phyloP scores from a whole-genome alignment of 2,329 filamentous ascomycete species.

The Cordyceps cicadae region DNA sequence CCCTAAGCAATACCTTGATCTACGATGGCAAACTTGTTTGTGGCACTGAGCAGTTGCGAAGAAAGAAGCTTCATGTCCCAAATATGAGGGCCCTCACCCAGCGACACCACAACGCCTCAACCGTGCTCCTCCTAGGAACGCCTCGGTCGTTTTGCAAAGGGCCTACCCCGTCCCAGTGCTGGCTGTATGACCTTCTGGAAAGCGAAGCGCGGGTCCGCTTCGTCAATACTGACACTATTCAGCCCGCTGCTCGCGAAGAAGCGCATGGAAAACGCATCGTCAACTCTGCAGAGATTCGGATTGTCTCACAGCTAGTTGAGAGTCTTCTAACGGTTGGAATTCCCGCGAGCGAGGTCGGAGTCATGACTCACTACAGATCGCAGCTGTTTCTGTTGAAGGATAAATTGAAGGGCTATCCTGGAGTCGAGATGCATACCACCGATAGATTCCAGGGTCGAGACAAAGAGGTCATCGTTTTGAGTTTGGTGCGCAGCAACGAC shows the following conservation, averaged over 20 bases:
- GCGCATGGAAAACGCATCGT: slow-evolving; percentile 78
- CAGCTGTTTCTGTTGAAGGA: slow-evolving; percentile 80
- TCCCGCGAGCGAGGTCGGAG: slow-evolving; percentile 67
- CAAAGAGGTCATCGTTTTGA: slow-evolving; percentile 85
- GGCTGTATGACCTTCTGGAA: slow-evolving; percentile 64
- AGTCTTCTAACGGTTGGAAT: slow-evolving; percentile 70
- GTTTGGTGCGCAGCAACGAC: slow-evolving; percentile 81
- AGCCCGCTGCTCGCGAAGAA: slow-evolving; percentile 57
- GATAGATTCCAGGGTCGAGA: slow-evolving; percentile 96
- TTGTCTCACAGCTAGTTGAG: slow-evolving; percentile 74
- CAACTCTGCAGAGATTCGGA: slow-evolving; percentile 71
- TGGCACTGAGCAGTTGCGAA: slow-evolving; percentile 68
- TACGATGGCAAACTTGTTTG: slow-evolving; percentile 88
- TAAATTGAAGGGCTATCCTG: slow-evolving; percentile 49
- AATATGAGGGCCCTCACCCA: slow-evolving; percentile 52
- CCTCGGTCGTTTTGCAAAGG: slow-evolving; percentile 49
- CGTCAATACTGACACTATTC: slow-evolving; percentile 76
- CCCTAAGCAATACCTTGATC: slow-evolving; percentile 83
- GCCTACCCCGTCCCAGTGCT: slow-evolving; percentile 50
- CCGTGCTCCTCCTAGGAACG: slow-evolving; percentile 32
- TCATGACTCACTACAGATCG: slow-evolving; percentile 94
- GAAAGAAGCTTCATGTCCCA: slow-evolving; percentile 59
- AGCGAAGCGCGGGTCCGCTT: slow-evolving; percentile 71
- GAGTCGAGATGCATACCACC: slow-evolving; percentile 90
- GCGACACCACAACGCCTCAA: slow-evolving; percentile 49